Conservation (phyloP, 2,329 filamentous ascomycete species). For the Calonectria ilicicola region DNA sequence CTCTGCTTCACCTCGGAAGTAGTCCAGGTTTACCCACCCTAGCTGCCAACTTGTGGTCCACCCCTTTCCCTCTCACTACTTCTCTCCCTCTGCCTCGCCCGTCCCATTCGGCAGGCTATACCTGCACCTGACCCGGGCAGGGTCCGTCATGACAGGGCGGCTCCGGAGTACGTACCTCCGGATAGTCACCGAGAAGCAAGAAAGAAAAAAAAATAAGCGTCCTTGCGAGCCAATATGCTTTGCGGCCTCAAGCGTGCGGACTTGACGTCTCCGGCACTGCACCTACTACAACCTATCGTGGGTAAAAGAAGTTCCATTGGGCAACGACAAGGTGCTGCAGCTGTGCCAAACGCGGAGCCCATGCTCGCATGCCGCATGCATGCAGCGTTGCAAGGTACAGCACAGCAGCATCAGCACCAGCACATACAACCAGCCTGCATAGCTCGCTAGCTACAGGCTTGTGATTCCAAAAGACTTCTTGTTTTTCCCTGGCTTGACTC, state of each 20-base stretch:
- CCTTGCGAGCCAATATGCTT: neutral
- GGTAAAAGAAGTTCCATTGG: slow-evolving; percentile 1
- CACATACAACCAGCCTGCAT: neutral
- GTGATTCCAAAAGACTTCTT: neutral
- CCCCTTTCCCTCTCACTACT: neutral
- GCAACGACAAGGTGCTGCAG: neutral
- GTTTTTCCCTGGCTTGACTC: neutral
- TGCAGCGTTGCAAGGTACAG: neutral
- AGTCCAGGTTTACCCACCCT: neutral
- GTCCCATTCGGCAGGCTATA: neutral
- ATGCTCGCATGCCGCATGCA: slow-evolving; percentile 7
- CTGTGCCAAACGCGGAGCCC: neutral
- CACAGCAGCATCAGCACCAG: neutral
- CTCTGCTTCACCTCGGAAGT: slow-evolving; percentile 36
- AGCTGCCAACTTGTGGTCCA: too few relatives aligned
- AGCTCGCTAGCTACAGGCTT: neutral
- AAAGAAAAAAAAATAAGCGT: too few relatives aligned
- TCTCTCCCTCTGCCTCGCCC: neutral
- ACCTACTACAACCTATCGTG: neutral
- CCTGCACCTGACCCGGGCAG: slow-evolving; percentile 23
- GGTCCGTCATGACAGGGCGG: slow-evolving; percentile 21
- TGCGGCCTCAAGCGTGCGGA: slow-evolving; percentile 7
- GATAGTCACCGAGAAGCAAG: slow-evolving; percentile 39
- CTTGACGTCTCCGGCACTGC: neutral
- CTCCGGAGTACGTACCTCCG: slow-evolving; percentile 40